Percentiles rank a stretch among this genome's conserved stretches.
Evolutionary conservation across 2,329 filamentous ascomycete genomes (phyloP).

Genomic region (Aspergillus sclerotialis): DNA sequence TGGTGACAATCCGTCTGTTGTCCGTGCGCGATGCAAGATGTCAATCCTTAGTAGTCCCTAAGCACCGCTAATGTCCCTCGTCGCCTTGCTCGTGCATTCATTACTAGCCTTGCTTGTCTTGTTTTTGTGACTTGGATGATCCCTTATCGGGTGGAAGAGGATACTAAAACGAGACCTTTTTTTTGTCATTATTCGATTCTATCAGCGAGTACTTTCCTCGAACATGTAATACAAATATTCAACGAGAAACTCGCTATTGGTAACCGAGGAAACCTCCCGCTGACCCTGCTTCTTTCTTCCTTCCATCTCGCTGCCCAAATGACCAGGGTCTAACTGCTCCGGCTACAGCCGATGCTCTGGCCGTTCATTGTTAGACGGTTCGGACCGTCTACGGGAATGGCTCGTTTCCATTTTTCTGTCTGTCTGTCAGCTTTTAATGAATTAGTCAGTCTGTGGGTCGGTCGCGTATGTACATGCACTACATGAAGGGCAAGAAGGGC

Average conservation of each 20-base stretch:
- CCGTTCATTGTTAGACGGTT: slow-evolving; percentile 17
- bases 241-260: background rate
- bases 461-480: too few relatives aligned
- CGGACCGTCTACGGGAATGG: slow-evolving; percentile 18
- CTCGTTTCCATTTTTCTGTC: slow-evolving; percentile 5
- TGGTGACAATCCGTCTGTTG: too few relatives aligned
- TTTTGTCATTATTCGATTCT: slow-evolving; percentile 1
- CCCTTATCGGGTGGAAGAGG: slow-evolving; percentile 6
- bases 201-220: background rate
- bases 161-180: too few relatives aligned
- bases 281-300: slow-evolving; percentile 12
- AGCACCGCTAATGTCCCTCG: too few relatives aligned
- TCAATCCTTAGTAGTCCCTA: too few relatives aligned
- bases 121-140: too few relatives aligned
- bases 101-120: too few relatives aligned
- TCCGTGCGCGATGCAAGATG: too few relatives aligned
- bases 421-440: background rate
- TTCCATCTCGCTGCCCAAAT: slow-evolving; percentile 27
- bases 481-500: too few relatives aligned
- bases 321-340: slow-evolving; percentile 13
- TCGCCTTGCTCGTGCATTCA: too few relatives aligned
- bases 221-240: background rate
- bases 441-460: too few relatives aligned
- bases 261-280: slow-evolving; percentile 1
- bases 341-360: slow-evolving; percentile 13